phyloP scores from a whole-genome alignment of 352 stramenopile genomes.

The Globisporangium megalacanthum region DNA sequence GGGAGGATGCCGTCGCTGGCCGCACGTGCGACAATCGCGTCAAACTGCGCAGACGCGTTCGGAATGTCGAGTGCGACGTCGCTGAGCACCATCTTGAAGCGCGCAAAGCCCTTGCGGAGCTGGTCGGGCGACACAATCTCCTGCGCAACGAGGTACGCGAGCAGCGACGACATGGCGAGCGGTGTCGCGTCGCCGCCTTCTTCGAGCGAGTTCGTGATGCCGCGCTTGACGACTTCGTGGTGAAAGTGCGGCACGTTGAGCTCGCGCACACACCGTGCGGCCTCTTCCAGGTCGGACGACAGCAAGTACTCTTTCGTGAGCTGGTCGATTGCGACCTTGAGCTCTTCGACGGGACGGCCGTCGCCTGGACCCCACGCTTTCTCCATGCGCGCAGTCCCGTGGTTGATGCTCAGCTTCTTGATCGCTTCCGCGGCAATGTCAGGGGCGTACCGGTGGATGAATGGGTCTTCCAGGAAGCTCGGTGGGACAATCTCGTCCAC shows the following conservation, averaged over 20 bases:
- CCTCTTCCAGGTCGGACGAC: constrained; percentile 94
- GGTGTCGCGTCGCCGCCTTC: constrained; percentile 37
- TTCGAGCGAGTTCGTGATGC: constrained; percentile 52
- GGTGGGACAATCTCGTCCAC: constrained; percentile 98
- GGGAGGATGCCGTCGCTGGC: constrained; percentile 40
- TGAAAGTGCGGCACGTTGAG: constrained; percentile 95
- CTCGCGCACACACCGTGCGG: constrained; percentile 89
- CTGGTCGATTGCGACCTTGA: constrained; percentile 93
- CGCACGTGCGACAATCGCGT: constrained; percentile 31
- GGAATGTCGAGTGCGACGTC: constrained; percentile 70
- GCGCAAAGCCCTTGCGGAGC: constrained; percentile 78
- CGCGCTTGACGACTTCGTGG: constrained; percentile 94
- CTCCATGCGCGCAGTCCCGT: constrained; percentile 93
- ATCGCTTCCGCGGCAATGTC: constrained; percentile 95
- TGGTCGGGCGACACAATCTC: constrained; percentile 54
- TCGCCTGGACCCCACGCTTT: constrained; percentile 97
- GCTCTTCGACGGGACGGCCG: constrained; percentile 85
- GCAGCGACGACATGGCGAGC: constrained; percentile 63
- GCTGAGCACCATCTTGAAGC: constrained; percentile 61
- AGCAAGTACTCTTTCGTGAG: constrained; percentile 96
- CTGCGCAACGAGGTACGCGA: constrained; percentile 67
- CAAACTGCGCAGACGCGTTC: constrained; percentile 42
- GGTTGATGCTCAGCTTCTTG: constrained; percentile 95
- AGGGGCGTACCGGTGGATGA: constrained; percentile 91
- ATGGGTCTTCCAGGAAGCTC: constrained; percentile 95